These are phyloP conservation scores for Delonix regia DNA, from an alignment of 306 rosid genomes.

Conservation along the genomic window DNA sequence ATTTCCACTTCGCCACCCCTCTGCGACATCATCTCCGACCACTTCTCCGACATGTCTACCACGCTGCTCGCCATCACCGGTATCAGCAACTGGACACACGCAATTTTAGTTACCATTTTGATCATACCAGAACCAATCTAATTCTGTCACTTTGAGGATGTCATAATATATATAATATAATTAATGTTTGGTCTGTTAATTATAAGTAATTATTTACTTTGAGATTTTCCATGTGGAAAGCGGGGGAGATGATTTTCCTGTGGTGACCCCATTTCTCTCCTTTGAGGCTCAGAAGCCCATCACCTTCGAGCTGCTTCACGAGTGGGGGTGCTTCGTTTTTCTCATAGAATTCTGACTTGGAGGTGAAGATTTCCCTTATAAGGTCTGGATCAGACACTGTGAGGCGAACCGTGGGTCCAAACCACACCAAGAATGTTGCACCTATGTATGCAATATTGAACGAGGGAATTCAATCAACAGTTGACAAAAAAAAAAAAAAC, in stretches of 20 bases:
- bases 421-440: conserved; percentile 90
- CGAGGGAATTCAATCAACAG: neutral
- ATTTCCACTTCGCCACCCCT: conserved; percentile 76
- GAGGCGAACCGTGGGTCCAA: conserved; percentile 85
- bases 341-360: conserved; percentile 84
- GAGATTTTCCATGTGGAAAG: conserved; percentile 93
- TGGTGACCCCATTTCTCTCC: conserved; percentile 98
- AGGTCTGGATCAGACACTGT: conserved; percentile 90
- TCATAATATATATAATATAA: too few species aligned
- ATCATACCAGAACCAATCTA: too few species aligned
- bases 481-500: too few species aligned
- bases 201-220: conserved; percentile 49
- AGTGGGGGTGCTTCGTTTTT: conserved; percentile 96
- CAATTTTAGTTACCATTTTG: neutral
- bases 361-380: conserved; percentile 80
- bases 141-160: neutral
- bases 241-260: conserved; percentile 79
- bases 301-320: conserved; percentile 92
- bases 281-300: conserved; percentile 93
- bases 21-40: conserved; percentile 51
- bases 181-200: neutral
- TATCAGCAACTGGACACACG: conserved; percentile 56
- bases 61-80: conserved; percentile 85
- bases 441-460: conserved; percentile 55
- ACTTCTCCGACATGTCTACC: conserved; percentile 76